Evolutionary conservation across 805 yeast genomes (phyloP).

Genomic region (Saturnispora zaruensis): DNA sequence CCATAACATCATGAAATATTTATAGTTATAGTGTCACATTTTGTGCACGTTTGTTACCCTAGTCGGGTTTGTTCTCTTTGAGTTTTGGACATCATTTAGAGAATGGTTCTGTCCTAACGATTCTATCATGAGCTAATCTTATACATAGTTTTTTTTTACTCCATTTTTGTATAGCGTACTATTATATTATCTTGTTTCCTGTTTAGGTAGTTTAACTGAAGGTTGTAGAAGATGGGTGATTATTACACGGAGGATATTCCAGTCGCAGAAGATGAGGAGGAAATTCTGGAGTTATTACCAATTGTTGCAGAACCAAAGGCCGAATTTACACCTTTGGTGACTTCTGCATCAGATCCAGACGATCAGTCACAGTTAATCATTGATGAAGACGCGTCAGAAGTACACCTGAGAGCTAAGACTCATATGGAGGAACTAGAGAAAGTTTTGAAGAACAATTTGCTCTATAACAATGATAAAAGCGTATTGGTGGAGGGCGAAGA

Average conservation of each 20-base stretch:
- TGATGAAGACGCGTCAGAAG: conserved; percentile 4
- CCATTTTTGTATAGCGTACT: neutral
- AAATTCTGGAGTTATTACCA: conserved; percentile 18
- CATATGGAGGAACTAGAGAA: conserved; percentile 8
- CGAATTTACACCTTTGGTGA: neutral
- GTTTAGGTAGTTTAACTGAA: neutral
- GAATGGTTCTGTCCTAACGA: neutral
- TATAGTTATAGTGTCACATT: neutral
- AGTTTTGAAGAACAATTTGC: neutral
- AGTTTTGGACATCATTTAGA: neutral
- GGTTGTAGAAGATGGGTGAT: conserved; percentile 9
- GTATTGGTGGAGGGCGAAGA: neutral
- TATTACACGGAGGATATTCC: conserved; percentile 24
- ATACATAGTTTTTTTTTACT: neutral
- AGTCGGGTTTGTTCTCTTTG: neutral
- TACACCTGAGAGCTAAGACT: conserved; percentile 1
- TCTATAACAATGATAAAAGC: neutral
- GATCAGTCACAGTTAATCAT: conserved; percentile 6
- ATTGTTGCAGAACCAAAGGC: conserved; percentile 7
- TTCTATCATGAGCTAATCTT: neutral
- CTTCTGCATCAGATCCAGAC: neutral
- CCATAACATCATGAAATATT: conserved; percentile 22
- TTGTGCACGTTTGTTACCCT: neutral
- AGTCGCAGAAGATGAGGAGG: conserved; percentile 14
- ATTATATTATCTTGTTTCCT: neutral